Evolutionary conservation across 305 asterid species (phyloP).

Genomic region (Rubia peregrina): DNA sequence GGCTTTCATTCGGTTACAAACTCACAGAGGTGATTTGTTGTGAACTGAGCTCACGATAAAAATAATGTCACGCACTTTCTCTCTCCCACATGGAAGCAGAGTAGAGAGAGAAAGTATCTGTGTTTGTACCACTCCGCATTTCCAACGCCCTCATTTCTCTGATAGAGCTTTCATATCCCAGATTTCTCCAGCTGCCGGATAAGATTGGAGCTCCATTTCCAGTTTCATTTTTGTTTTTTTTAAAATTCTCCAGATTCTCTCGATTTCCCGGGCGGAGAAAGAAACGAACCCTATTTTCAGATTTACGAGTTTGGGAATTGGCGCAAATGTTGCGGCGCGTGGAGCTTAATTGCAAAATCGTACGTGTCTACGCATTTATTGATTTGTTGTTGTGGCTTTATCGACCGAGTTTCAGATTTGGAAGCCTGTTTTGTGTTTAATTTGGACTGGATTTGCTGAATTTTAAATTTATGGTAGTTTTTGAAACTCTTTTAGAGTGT

Average conservation of each 20-base stretch:
- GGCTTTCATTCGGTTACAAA: neutral
- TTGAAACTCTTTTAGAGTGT: neutral
- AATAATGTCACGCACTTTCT: constrained; percentile 6
- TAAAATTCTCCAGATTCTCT: neutral
- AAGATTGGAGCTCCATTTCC: neutral
- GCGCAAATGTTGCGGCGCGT: constrained; percentile 29
- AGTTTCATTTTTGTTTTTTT: neutral
- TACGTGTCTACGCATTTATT: constrained; percentile 1
- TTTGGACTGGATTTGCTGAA: constrained; percentile 24
- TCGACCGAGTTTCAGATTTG: constrained; percentile 6
- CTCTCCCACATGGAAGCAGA: constrained; percentile 8
- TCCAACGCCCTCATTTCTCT: neutral
- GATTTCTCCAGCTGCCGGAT: neutral
- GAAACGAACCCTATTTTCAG: constrained; percentile 20
- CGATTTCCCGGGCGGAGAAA: neutral
- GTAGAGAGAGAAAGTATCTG: constrained; percentile 13
- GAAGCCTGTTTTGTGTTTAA: constrained; percentile 10
- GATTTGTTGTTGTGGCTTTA: constrained; percentile 7
- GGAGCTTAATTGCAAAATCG: constrained; percentile 14
- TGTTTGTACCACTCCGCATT: neutral
- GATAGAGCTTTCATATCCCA: neutral
- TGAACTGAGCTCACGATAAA: neutral
- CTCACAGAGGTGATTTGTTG: neutral
- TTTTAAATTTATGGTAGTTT: constrained; percentile 14
- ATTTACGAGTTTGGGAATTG: neutral